Evolutionary conservation across 2,329 filamentous ascomycete genomes (phyloP), one percentile per base, ranked within the genome.

Genomic region (Aspergillus sp.): DNA sequence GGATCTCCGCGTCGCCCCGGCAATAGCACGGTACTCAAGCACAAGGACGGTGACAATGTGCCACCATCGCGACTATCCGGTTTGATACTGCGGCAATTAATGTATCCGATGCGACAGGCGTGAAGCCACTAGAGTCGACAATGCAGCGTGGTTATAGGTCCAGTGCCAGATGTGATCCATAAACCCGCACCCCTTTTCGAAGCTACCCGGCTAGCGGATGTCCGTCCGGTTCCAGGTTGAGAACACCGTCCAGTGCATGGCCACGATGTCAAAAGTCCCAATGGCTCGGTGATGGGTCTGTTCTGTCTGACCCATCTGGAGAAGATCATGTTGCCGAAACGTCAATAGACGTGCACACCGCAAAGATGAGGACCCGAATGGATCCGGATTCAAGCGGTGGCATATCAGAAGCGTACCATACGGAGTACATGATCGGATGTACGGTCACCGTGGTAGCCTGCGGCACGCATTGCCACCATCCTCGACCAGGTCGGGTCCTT

Each of bases 91-190:
- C 32, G 32, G 32, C 32, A 36, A n/a, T 36, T 36, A 36, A 36
- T 36, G 23, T 25, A 25, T 25, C 23, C 23, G 16, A 36, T 36
- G 32, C 32, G 32, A 36, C 32, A 36, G 32, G 23, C 23, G 23
- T 25, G 10, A 25, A 6, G 23, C 23, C 23, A 25, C 23, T 25
- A 25, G 23, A 25, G 23, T 2, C 23, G 5, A 25, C 23, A 25
- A 25, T 25, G 23, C 23, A 25, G 5, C 23, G 61, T 58, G 49
- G 57, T 61, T 64, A n/a, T 38, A 25, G 23, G 23, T 25, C 23
- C 32, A 36, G 16, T 36, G 17, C 16, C 38, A 13, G 6, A 19
- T 42, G 38, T 20, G 38, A 42, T 42, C 38, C 38, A 42, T 38
- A 38, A 38, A n/a, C 34, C 38, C 19, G 5, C 38, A 11, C 38